A percentile compares a stretch with the other conserved stretches of the same genome.
phyloP scores from a whole-genome alignment of 805 yeast species.

The Wickerhamomyces queroliae region DNA sequence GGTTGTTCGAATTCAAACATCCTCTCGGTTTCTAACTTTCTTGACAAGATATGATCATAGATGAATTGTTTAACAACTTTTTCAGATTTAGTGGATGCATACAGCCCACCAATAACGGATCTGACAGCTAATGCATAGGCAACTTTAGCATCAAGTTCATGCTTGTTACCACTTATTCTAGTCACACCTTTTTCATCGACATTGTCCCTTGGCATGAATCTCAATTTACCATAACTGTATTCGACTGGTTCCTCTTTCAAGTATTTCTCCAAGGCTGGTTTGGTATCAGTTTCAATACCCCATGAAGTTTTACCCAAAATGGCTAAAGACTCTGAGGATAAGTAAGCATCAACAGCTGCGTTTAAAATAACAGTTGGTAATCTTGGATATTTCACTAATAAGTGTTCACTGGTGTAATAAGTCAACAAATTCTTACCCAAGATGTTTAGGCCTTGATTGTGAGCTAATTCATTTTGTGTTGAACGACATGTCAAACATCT shows the following conservation, averaged over 20 bases:
- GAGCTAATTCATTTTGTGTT: slow-evolving; percentile 40
- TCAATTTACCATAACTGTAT: slow-evolving; percentile 63
- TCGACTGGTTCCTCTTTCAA: slow-evolving; percentile 64
- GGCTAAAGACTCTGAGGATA: slow-evolving; percentile 60
- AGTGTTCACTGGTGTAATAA: slow-evolving; percentile 68
- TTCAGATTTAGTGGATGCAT: slow-evolving; percentile 60
- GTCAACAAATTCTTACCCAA: slow-evolving; percentile 77
- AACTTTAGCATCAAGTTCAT: slow-evolving; percentile 22
- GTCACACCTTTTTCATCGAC: slow-evolving; percentile 45
- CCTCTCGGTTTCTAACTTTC: slow-evolving; percentile 67
- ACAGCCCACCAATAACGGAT: slow-evolving; percentile 77
- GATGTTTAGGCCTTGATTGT: slow-evolving; percentile 74
- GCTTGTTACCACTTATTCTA: slow-evolving; percentile 30
- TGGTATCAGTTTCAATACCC: slow-evolving; percentile 82
- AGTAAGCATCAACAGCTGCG: slow-evolving; percentile 69
- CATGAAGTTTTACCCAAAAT: slow-evolving; percentile 62
- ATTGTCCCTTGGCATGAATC: slow-evolving; percentile 35
- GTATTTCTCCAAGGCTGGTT: slow-evolving; percentile 58
- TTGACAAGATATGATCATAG: slow-evolving; percentile 68
- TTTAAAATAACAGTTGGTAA: slow-evolving; percentile 76
- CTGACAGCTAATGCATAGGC: slow-evolving; percentile 66
- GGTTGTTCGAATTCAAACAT: slow-evolving; percentile 84
- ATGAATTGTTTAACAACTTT: slow-evolving; percentile 60
- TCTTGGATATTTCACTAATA: slow-evolving; percentile 79
- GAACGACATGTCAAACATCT: slow-evolving; percentile 67